These are phyloP conservation scores for Neocatenulostroma microsporum DNA, from an alignment of 2,329 filamentous ascomycete species.

Conservation along the genomic window DNA sequence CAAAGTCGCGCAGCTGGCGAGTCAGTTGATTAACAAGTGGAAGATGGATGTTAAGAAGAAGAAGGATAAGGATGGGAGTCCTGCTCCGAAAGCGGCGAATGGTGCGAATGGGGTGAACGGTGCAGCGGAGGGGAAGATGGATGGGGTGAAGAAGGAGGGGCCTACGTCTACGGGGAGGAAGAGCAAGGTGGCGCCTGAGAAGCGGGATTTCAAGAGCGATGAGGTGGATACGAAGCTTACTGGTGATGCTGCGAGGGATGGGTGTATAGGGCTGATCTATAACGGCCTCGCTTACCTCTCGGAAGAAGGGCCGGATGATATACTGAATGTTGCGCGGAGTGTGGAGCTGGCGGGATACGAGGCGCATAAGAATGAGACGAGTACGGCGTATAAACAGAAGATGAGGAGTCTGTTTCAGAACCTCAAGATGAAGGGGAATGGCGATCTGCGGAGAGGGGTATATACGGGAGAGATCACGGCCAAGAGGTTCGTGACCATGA, in stretches of 20 bases:
- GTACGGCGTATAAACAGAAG: constrained; percentile 72
- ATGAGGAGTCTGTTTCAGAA: constrained; percentile 91
- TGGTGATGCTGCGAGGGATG: constrained; percentile 65
- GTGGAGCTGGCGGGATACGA: constrained; percentile 71
- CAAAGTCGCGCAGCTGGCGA: constrained; percentile 63
- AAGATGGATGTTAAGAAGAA: constrained; percentile 62
- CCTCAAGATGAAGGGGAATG: constrained; percentile 86
- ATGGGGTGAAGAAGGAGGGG: constrained; percentile 32
- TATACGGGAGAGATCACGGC: constrained; percentile 65
- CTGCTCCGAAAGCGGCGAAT: constrained; percentile 25
- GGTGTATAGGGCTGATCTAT: constrained; percentile 85
- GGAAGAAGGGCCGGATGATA: constrained; percentile 50
- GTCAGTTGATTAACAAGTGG: constrained; percentile 82
- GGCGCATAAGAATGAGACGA: constrained; percentile 62
- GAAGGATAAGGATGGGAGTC: constrained; percentile 35
- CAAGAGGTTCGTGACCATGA: constrained; percentile 74
- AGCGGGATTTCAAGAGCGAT: constrained; percentile 75
- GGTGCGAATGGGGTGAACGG: too few species aligned
- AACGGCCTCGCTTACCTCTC: constrained; percentile 78
- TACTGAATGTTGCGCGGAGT: constrained; percentile 59
- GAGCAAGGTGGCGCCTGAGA: constrained; percentile 57
- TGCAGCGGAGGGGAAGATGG: constrained; percentile 33
- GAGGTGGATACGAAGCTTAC: constrained; percentile 71
- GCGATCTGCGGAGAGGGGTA: constrained; percentile 66
- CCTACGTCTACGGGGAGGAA: constrained; percentile 31